Percentiles rank a stretch among this genome's conserved stretches.
Evolutionary conservation across 2,329 filamentous ascomycete species (phyloP).

Genomic region (Pseudogymnoascus sp.): DNA sequence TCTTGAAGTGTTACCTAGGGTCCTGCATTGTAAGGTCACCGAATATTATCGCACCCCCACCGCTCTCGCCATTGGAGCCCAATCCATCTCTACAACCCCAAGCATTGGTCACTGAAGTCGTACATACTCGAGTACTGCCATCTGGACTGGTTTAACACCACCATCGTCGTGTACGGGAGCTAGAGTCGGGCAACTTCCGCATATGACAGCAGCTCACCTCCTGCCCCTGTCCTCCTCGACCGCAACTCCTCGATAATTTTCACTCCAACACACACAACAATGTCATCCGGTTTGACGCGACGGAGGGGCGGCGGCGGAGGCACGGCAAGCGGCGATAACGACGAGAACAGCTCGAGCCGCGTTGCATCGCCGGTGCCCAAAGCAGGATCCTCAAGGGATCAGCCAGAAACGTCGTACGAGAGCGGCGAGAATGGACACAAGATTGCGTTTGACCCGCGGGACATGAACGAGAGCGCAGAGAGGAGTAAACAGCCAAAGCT

Average conservation of each 20-base stretch:
- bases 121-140: neutral
- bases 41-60: conserved; percentile 8
- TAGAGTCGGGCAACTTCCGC: conserved; percentile 5
- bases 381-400: conserved; percentile 50
- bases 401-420: conserved; percentile 79
- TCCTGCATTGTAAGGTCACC: conserved; percentile 7
- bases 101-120: conserved; percentile 4
- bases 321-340: conserved; percentile 45
- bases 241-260: conserved; percentile 6
- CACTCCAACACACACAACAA: conserved; percentile 19
- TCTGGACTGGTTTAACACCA: neutral
- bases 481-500: conserved; percentile 96
- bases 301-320: conserved; percentile 59
- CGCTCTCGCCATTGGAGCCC: neutral
- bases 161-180: conserved; percentile 4
- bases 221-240: conserved; percentile 4
- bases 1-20: conserved; percentile 3
- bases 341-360: conserved; percentile 55
- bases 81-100: conserved; percentile 5
- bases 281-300: conserved; percentile 51
- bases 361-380: conserved; percentile 58
- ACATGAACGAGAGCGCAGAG: conserved; percentile 95
- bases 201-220: conserved; percentile 2
- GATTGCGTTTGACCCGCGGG: conserved; percentile 94
- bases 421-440: conserved; percentile 93